phyloP scores from a whole-genome alignment of 495 filamentous ascomycete species.

The Penicillium coprophilum region DNA sequence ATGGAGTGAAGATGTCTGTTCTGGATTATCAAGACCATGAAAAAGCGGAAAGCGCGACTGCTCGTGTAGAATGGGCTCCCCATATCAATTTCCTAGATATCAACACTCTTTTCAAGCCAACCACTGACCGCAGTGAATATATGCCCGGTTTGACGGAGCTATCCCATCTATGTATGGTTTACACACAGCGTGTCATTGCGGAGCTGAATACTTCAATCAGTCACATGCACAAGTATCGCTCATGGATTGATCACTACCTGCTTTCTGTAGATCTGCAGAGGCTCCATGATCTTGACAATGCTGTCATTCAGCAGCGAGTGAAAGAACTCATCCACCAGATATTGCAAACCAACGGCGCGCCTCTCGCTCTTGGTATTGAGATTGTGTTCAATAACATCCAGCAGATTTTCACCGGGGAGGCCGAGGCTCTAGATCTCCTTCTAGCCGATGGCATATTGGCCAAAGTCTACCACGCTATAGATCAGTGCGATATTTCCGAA shows the following conservation, averaged over 20 bases:
- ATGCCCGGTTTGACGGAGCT: constrained; percentile 7
- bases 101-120: constrained; percentile 16
- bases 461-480: constrained; percentile 29
- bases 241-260: constrained; percentile 14
- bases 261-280: constrained; percentile 1
- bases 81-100: constrained; percentile 19
- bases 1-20: constrained; percentile 12
- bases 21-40: constrained; percentile 12
- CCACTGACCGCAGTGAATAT: background rate
- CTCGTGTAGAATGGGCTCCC: constrained; percentile 18
- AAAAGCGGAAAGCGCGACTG: background rate
- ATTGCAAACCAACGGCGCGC: background rate
- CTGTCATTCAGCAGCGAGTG: constrained; percentile 2
- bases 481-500: constrained; percentile 19
- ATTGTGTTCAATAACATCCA: constrained; percentile 13
- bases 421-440: constrained; percentile 29
- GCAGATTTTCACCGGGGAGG: constrained; percentile 23
- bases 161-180: constrained; percentile 15
- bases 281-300: constrained; percentile 4
- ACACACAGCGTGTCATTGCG: constrained; percentile 11
- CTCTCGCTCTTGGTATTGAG: constrained; percentile 13
- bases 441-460: constrained; percentile 29
- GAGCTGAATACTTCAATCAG: constrained; percentile 5
- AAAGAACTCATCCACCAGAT: background rate
- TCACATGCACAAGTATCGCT: constrained; percentile 15